Conservation (phyloP, 83 land plant species). For the Diphasiastrum complanatum region DNA sequence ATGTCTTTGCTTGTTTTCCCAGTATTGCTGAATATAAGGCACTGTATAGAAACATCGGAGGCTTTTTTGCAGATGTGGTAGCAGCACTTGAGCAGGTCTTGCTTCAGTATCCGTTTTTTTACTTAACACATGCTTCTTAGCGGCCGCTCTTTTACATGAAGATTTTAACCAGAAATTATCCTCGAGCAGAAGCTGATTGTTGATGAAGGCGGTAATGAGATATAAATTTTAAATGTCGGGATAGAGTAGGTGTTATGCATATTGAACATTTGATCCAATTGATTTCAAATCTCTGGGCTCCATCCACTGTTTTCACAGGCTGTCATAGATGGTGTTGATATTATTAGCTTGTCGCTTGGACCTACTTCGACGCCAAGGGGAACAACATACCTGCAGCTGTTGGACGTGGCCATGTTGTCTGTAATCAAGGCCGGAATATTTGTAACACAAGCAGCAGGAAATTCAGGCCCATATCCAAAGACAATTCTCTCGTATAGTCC, state of each 20-base stretch:
- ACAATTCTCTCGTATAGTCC: conserved; percentile 12
- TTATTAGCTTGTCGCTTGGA: conserved; percentile 60
- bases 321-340: conserved; percentile 57
- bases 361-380: conserved; percentile 55
- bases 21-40: conserved; percentile 89
- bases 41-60: conserved; percentile 52
- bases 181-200: neutral
- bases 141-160: neutral
- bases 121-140: neutral
- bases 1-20: neutral
- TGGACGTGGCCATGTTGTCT: conserved; percentile 50
- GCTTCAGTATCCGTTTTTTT: neutral
- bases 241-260: neutral
- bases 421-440: conserved; percentile 58
- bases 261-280: neutral
- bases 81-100: conserved; percentile 77
- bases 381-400: conserved; percentile 40
- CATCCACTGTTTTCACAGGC: conserved; percentile 36
- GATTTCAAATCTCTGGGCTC: neutral
- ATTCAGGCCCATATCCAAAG: conserved; percentile 7
- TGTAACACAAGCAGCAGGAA: no score
- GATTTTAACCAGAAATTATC: neutral
- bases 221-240: no score
- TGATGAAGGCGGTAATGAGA: no score
- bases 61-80: conserved; percentile 50